phyloP scores from a whole-genome alignment of 2,329 filamentous ascomycete species.

The Neonectria sp. region DNA sequence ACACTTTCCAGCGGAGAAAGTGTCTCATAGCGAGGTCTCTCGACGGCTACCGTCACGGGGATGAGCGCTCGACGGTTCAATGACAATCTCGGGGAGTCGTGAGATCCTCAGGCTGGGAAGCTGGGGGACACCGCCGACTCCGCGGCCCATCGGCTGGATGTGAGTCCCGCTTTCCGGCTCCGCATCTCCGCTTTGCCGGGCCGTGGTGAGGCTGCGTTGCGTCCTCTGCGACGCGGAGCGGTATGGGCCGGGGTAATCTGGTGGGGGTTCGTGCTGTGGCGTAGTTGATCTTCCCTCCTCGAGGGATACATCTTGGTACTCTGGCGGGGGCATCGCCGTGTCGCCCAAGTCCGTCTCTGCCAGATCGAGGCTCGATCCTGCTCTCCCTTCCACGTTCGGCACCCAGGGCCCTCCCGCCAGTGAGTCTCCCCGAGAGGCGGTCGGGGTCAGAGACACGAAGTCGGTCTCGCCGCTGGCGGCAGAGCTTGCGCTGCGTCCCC shows the following conservation, averaged over 20 bases:
- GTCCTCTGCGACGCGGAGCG: constrained; percentile 47
- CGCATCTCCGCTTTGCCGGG: constrained; percentile 38
- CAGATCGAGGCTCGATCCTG: constrained; percentile 68
- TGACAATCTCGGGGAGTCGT: constrained; percentile 70
- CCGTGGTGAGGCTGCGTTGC: constrained; percentile 19
- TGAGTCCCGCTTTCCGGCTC: constrained; percentile 25
- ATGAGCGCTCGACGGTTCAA: constrained; percentile 64
- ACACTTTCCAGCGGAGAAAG: not conserved
- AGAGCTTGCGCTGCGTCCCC: constrained; percentile 61
- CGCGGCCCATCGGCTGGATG: constrained; percentile 42
- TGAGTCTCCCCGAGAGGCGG: constrained; percentile 60
- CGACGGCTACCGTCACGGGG: constrained; percentile 40
- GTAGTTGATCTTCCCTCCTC: constrained; percentile 59
- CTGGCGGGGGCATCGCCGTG: constrained; percentile 65
- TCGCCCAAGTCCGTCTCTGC: constrained; percentile 67
- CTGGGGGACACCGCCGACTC: constrained; percentile 60
- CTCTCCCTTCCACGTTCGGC: constrained; percentile 51
- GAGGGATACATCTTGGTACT: constrained; percentile 66
- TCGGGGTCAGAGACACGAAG: constrained; percentile 56
- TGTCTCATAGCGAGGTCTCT: constrained; percentile 31
- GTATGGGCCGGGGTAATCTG: constrained; percentile 63
- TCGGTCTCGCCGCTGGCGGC: constrained; percentile 68
- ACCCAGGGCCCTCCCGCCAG: constrained; percentile 58
- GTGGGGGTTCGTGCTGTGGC: constrained; percentile 65
- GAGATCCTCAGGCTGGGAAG: constrained; percentile 68